Base-by-base conservation (phyloP, 805 yeast genomes). In the Yamadazyma takamatsuzukensis region DNA sequence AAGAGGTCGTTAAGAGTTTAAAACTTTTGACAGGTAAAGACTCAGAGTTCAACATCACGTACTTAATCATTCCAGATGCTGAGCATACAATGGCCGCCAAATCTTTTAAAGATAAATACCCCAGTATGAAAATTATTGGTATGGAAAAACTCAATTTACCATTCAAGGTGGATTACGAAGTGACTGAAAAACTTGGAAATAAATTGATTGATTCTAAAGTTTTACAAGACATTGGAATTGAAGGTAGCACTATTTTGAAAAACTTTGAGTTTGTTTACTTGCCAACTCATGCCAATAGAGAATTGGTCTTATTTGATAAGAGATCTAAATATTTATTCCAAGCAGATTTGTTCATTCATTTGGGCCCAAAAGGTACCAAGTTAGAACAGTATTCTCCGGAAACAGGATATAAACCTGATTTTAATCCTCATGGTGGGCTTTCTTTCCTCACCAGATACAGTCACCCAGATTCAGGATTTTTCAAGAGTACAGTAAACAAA, bases 81-180 rank as follows among this genome's bases (percentile, higher is more conserved):
- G 83, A 77, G 41, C 88, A 81, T 48, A 76, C 83, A 1, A 56
- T 80, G 74, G 83, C 81, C 3, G 74, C 79, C 9, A 48, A 54
- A 16, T 68, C 72, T 10, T 72, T 79, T 56, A 70, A 73, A 48
- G 59, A 63, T 13, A 53, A 56, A 33, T 68, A 59, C 49, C 83
- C 85, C 3, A 47, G 61, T 2, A 53, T 75, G 30, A 68, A 72
- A 45, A 52, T 80, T 17, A 65, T 80, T 39, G 84, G 80, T 5
- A 67, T 74, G 56, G 76, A 67, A 23, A 65, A 52, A 15, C 52
- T 52, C 5, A 43, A 46, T 9, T 56, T 55, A 23, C 64, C 64
- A 12, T 49, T 45, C 2, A 30, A 42, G 4, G 51, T 76, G 18
- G 78, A 72, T 42, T 60, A 66, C 41, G 51, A 43, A 16, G 48